Base-by-base conservation (phyloP, 495 filamentous ascomycete genomes). In the Neurospora sp. region DNA sequence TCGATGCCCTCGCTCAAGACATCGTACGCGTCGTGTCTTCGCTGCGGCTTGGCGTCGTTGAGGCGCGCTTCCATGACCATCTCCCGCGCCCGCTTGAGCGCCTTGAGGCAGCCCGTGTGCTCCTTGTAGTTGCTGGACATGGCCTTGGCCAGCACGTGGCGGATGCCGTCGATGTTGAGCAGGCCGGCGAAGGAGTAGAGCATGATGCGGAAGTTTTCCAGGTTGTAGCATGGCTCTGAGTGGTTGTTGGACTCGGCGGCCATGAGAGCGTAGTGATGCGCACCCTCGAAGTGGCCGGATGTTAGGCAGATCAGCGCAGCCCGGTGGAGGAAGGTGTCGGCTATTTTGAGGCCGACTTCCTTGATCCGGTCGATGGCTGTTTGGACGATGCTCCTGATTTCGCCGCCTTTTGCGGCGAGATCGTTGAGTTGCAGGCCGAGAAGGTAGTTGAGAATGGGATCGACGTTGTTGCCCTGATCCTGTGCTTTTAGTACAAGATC, bases 171-270 rank as follows among this genome's bases (percentile, higher is more conserved):
- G 7, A 76, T 39, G 72, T 86, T 81, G 12, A 76, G 72, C 7
- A 85, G 74, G 18, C 73, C 44, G 14, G 83, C 75, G 70, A 84
- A 86, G 20, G 79, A 78, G n/a, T 42, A 74, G 11, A 87, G 75
- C 49, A 86, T 75, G 66, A 81, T 80, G 27, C 73, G 79, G 74
- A 85, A 86, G 76, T 78, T 85, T 20, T 71, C 77, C n/a, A 74
- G 76, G 71, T 77, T 83, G 76, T 80, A 84, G 74, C 80, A 82
- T 0, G 74, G 78, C 16, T 76, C 77, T 16, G 39, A 69, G 37
- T 35, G 18, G 49, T 73, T 75, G 42, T 71, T 72, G 74, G 73
- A 79, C 41, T 76, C 73, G 46, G 72, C 80, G n/a, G 85, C 85
- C 70, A 40, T 75, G 16, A 73, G 69, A 42, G 78, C 84, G 76